Base-by-base conservation (phyloP, 148 eudicot species). In the Camellia granthamiana region DNA sequence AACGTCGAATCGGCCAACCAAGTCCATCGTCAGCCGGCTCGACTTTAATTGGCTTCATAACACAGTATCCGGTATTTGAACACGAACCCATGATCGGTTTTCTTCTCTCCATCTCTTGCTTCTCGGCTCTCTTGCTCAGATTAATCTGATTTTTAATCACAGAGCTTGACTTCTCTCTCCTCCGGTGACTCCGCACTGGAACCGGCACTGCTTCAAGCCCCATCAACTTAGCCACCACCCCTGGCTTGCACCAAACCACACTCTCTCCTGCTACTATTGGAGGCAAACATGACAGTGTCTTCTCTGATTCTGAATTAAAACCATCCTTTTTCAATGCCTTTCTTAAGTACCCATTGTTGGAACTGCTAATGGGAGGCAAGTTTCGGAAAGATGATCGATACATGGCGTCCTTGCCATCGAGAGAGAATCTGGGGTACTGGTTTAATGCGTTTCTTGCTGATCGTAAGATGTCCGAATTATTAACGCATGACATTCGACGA, bases 341-440 rank as follows among this genome's bases (percentile, higher is more conserved):
- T 41, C 76, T 64, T 21, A 72, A 30, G 38, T 30, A 74, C 16
- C 38, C 58, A 5, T 54, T 54, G 63, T 75, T 73, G 19, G 63
- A 9, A 38, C 59, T 11, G 58, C 77, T 7, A 19, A 38, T 18
- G 16, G 56, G 76, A 6, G 56, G 51, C 51, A 78, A 51, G 76
- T 86, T 87, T 19, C 86, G 85, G 77, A 93, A 92, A 0, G 94
- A 89, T 47, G 97, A 92, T 19, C 90, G 80, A 67, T 92, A 93
- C 97, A 92, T 90, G 30, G 97, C 85, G 61, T 95, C 99, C 56
- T 89, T 90, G 0, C 99, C 99, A 69, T 95, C 99, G 0, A 95
- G 94, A 44, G 99, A 95, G 76, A 95, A 95, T 41, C 99, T 86
- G 62, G 99, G 99, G 82, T 95, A 93, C 81, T 93, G 97, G 69